Evolutionary conservation across 768 basidiomycete species (phyloP).

Genomic region (Agaricus blazei): DNA sequence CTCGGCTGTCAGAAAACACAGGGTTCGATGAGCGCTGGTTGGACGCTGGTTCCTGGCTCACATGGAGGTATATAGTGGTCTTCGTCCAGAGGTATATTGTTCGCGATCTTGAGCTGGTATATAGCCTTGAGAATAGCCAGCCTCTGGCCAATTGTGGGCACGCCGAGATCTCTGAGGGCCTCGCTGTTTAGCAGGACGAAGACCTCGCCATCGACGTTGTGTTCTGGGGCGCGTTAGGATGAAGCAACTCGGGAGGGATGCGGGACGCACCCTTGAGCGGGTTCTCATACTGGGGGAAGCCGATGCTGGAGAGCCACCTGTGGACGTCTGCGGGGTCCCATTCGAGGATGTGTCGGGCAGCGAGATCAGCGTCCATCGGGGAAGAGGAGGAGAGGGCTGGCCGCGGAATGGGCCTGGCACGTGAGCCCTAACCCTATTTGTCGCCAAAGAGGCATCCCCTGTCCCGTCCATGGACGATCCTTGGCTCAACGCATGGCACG

Average conservation of each 20-base stretch:
- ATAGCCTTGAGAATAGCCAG: slow-evolving; percentile 89
- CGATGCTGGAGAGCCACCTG: slow-evolving; percentile 69
- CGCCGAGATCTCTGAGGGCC: slow-evolving; percentile 78
- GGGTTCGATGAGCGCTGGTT: not conserved
- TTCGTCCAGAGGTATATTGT: slow-evolving; percentile 77
- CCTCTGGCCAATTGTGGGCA: slow-evolving; percentile 88
- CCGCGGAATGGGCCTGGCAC: not conserved
- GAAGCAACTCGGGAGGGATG: slow-evolving; percentile 7
- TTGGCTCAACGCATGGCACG: slow-evolving; percentile 70
- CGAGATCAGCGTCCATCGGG: slow-evolving; percentile 30
- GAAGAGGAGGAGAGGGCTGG: not conserved
- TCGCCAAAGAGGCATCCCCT: too few relatives aligned
- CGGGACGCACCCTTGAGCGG: slow-evolving; percentile 66
- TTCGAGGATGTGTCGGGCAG: slow-evolving; percentile 42
- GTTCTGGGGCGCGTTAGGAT: slow-evolving; percentile 40
- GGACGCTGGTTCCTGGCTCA: slow-evolving; percentile 29
- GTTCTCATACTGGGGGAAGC: slow-evolving; percentile 80
- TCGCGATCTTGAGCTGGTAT: slow-evolving; percentile 81
- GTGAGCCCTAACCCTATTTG: slow-evolving; percentile 12
- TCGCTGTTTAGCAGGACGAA: slow-evolving; percentile 83
- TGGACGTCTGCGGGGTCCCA: slow-evolving; percentile 82
- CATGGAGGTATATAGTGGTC: slow-evolving; percentile 89
- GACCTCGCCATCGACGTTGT: slow-evolving; percentile 89
- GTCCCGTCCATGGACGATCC: slow-evolving; percentile 49
- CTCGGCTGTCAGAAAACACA: slow-evolving; percentile 21